Evolutionary conservation across 257 asterid species (phyloP), one percentile per base, ranked within the genome.

Genomic region (Solanum corneliomulleri): DNA sequence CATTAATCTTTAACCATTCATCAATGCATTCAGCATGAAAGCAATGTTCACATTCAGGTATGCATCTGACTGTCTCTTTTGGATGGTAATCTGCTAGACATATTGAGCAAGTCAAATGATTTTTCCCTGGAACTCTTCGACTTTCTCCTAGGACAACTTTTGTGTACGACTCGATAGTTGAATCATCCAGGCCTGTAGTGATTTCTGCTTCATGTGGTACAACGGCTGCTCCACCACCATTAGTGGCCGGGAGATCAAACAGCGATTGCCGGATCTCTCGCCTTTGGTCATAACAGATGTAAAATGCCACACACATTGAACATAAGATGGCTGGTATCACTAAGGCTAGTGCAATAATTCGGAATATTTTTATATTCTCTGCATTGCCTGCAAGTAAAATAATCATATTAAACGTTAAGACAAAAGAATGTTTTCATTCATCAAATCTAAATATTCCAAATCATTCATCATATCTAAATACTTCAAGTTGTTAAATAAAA

Each of bases 1-100:
- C 89, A 25, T 96, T 94, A 87, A 90, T 42, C 74, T 93, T 88
- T 86, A 96, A 72, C 99, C 99, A 95, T 88, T 92, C 98, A 84
- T 95, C 99, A 33, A 95, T 92, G 66, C 98, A 96, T 0, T 95
- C 95, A 3, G 95, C 93, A 77, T 95, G 99, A 86, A 96, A 95
- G 88, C 98, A 96, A 83, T 96, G 99, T 4, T 93, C 91, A 80
- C 99, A 95, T 10, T 87, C 92, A 11, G 98, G 96, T 25, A 96
- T 93, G 84, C 96, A 86, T 84, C 93, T 88, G 1, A 96, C 20
- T 2, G 91, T 91, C 78, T 96, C 98, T 80, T 91, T 93, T 0
- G 98, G 94, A 11, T 86, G 60, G 87, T 96, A 96, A 20, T 96
- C 99, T 2, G 85, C 87, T 2, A 96, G 87, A 70, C 99, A 95